These are phyloP conservation scores for Willaertia magna DNA, from an alignment of 208 protist species.

Conservation along the genomic window DNA sequence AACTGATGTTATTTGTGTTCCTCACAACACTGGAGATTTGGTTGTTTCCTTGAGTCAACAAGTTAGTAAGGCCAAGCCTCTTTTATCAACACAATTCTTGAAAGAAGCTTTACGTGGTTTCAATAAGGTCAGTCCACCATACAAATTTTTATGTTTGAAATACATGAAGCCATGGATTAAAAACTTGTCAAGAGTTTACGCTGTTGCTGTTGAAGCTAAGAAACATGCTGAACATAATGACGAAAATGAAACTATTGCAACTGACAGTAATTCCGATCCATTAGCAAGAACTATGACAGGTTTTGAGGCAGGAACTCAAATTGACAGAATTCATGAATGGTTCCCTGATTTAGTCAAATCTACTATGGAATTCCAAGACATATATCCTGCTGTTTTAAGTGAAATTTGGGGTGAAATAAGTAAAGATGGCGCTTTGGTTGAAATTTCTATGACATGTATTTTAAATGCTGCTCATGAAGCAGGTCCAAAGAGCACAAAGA, in stretches of 20 bases:
- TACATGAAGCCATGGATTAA: constrained; percentile 13
- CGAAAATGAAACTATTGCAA: not conserved
- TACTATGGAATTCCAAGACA: not conserved
- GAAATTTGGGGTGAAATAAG: not conserved
- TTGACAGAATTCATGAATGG: not conserved
- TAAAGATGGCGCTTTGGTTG: not conserved
- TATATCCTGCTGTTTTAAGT: not conserved
- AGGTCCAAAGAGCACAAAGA: not conserved
- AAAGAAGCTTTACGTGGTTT: not conserved
- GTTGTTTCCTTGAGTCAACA: not conserved
- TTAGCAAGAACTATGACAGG: not conserved
- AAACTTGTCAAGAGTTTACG: not conserved
- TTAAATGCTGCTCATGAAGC: not conserved
- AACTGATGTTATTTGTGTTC: not conserved
- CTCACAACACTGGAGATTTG: not conserved
- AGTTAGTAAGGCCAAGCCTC: not conserved
- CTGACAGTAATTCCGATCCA: not conserved
- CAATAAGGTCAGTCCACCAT: not conserved
- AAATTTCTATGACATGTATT: not conserved
- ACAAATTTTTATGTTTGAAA: not conserved
- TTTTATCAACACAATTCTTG: not conserved
- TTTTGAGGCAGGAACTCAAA: not conserved
- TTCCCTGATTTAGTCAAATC: not conserved
- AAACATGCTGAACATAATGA: not conserved
- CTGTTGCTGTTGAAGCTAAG: not conserved